Evolutionary conservation across 2,329 filamentous ascomycete species (phyloP).

Genomic region (Talaromyces rugulosus): DNA sequence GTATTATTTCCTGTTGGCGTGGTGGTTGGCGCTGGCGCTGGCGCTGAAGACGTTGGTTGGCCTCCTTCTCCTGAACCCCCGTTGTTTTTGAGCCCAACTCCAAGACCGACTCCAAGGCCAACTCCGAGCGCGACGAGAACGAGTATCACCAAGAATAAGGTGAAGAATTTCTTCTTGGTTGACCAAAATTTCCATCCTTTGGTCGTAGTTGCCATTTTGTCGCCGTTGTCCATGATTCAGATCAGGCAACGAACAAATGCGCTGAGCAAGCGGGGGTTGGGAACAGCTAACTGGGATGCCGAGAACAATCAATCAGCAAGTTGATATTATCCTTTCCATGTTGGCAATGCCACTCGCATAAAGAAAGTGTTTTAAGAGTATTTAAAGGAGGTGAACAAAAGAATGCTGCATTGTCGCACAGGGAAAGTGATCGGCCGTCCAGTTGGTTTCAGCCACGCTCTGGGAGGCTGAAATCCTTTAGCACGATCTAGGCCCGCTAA

Average conservation of each 20-base stretch:
- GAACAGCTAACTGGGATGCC: background rate
- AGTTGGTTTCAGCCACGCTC: background rate
- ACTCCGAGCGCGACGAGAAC: slow-evolving; percentile 48
- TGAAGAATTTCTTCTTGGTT: slow-evolving; percentile 29
- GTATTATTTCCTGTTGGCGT: slow-evolving; percentile 16
- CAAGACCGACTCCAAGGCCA: slow-evolving; percentile 56
- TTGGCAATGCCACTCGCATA: background rate
- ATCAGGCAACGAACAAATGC: background rate
- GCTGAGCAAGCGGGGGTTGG: background rate
- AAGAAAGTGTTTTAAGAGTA: background rate
- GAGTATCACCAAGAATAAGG: slow-evolving; percentile 20
- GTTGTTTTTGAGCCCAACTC: slow-evolving; percentile 48
- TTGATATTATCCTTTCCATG: background rate
- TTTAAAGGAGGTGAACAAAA: background rate
- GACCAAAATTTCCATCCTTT: slow-evolving; percentile 9
- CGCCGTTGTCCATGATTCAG: background rate
- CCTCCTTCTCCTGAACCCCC: slow-evolving; percentile 21
- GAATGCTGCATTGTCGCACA: background rate
- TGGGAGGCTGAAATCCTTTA: background rate
- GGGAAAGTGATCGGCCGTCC: background rate
- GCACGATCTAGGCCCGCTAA: background rate
- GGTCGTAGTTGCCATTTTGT: background rate
- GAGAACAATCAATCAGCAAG: background rate
- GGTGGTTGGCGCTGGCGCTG: slow-evolving; percentile 13
- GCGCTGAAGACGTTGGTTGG: slow-evolving; percentile 18